Percentiles rank a stretch among this genome's conserved stretches.
Conservation (phyloP, 2,329 filamentous ascomycete genomes). For the Epichloe glyceriae region DNA sequence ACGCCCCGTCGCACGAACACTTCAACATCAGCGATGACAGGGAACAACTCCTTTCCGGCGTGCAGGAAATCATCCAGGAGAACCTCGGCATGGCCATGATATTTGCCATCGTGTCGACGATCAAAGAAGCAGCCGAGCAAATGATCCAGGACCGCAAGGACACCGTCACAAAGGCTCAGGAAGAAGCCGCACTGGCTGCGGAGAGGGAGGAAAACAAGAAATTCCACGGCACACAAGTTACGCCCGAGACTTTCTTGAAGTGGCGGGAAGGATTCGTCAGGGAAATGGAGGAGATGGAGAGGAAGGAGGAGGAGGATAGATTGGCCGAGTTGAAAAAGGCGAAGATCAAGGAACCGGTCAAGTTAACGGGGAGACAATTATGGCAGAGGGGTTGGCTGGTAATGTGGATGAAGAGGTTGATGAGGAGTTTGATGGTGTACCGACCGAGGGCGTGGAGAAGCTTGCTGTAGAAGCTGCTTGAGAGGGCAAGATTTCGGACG, state of each 20-base stretch:
- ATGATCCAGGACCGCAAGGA: slow-evolving; percentile 64
- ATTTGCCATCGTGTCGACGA: slow-evolving; percentile 73
- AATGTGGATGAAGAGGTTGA: slow-evolving; percentile 55
- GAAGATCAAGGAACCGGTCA: slow-evolving; percentile 60
- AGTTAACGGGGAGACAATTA: slow-evolving; percentile 59
- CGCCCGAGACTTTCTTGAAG: slow-evolving; percentile 66
- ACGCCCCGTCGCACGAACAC: slow-evolving; percentile 53
- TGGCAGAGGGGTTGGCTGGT: slow-evolving; percentile 64
- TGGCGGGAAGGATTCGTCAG: slow-evolving; percentile 69
- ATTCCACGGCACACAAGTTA: slow-evolving; percentile 85
- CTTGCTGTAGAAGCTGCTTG: slow-evolving; percentile 50
- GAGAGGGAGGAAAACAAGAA: slow-evolving; percentile 94
- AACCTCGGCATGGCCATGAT: slow-evolving; percentile 97
- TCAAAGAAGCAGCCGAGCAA: slow-evolving; percentile 86
- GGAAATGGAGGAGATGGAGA: slow-evolving; percentile 67
- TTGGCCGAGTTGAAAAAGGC: slow-evolving; percentile 73
- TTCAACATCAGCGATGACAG: slow-evolving; percentile 77
- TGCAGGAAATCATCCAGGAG: slow-evolving; percentile 71
- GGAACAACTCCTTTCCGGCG: slow-evolving; percentile 52
- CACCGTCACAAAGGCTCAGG: slow-evolving; percentile 43
- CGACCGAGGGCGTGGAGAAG: slow-evolving; percentile 52
- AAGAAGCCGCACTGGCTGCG: slow-evolving; percentile 41
- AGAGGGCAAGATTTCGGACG: not conserved
- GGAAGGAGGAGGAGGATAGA: slow-evolving; percentile 60
- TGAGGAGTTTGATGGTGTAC: slow-evolving; percentile 48